These are phyloP conservation scores for Cyclospora cayetanensis DNA, from an alignment of 169 alveolate species.

Conservation along the genomic window DNA sequence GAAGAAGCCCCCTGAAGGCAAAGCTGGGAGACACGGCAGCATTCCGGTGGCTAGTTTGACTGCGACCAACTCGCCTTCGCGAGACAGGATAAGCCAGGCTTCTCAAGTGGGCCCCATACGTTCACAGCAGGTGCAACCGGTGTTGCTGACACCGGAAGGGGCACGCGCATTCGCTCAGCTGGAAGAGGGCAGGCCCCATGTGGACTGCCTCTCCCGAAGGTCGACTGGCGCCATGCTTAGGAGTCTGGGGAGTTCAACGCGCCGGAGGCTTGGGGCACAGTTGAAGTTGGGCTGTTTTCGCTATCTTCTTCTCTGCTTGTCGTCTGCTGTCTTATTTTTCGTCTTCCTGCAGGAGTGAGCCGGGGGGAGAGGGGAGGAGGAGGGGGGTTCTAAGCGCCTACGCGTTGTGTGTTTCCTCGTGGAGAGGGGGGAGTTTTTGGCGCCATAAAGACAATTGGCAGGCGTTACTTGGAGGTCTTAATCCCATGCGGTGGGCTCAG, in stretches of 20 bases:
- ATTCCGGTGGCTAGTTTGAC: neutral
- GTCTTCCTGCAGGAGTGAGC: slow-evolving; percentile 40
- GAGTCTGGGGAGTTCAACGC: neutral
- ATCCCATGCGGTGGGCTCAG: neutral
- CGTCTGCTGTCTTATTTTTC: neutral
- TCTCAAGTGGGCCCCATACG: too few species aligned
- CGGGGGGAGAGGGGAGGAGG: neutral
- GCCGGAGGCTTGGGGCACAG: neutral
- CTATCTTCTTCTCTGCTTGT: neutral
- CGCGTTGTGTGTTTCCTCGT: too few species aligned
- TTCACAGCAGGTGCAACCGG: slow-evolving; percentile 22
- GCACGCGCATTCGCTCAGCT: neutral
- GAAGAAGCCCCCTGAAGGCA: neutral
- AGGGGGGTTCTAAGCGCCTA: too few species aligned
- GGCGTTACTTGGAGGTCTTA: too few species aligned
- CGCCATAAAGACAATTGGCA: neutral
- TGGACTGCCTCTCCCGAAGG: neutral
- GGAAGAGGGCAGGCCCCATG: neutral
- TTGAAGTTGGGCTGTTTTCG: neutral
- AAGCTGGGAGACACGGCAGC: neutral
- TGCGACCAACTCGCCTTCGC: neutral
- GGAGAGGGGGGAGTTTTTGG: too few species aligned
- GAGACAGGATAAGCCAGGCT: too few species aligned
- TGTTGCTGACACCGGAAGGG: neutral
- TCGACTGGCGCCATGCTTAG: neutral